These are phyloP conservation scores for Claviceps lovelessii DNA, from an alignment of 2,329 filamentous ascomycete genomes.

Conservation along the genomic window DNA sequence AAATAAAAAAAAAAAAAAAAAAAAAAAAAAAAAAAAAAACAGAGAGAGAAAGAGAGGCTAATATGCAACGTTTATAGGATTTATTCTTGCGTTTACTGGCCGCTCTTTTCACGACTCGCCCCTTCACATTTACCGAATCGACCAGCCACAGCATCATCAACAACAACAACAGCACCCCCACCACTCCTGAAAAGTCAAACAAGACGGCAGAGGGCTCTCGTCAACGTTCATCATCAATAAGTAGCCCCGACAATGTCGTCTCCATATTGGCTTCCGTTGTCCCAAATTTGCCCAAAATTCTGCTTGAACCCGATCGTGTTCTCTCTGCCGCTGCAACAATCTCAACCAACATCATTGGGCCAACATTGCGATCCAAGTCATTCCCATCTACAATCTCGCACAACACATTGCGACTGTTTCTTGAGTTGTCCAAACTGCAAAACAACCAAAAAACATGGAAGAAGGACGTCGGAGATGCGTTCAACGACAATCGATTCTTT, in stretches of 20 bases:
- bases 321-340: constrained; percentile 65
- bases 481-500: constrained; percentile 82
- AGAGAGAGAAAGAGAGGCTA: not conserved
- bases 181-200: constrained; percentile 21
- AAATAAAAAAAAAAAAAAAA: not conserved
- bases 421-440: constrained; percentile 61
- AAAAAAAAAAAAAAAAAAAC: not conserved
- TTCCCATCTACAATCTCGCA: constrained; percentile 76
- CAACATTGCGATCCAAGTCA: constrained; percentile 65
- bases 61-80: constrained; percentile 43
- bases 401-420: constrained; percentile 56
- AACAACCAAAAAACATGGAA: constrained; percentile 82
- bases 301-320: constrained; percentile 77
- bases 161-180: constrained; percentile 11
- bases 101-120: constrained; percentile 85
- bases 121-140: constrained; percentile 54
- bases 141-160: constrained; percentile 13
- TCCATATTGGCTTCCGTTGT: constrained; percentile 66
- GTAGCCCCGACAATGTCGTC: constrained; percentile 58
- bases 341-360: constrained; percentile 68
- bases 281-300: constrained; percentile 64
- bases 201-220: constrained; percentile 20
- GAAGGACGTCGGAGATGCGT: constrained; percentile 81
- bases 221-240: constrained; percentile 10
- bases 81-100: constrained; percentile 76